Evolutionary conservation across 257 asterid species (phyloP).

Genomic region (Thymus quinquecostatus): DNA sequence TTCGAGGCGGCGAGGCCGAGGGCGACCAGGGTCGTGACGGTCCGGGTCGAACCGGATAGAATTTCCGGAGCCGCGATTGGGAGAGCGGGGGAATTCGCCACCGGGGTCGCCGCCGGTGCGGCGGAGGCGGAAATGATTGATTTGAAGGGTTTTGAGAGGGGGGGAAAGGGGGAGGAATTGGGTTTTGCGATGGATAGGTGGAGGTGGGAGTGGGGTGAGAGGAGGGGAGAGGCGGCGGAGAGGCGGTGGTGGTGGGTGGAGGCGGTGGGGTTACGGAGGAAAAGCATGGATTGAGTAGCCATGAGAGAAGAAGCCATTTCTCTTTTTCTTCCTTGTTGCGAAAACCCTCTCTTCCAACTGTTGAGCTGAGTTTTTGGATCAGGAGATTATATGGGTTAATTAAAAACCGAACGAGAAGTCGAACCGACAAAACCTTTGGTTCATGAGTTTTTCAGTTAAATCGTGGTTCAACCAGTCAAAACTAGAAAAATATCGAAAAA

Average conservation of each 20-base stretch:
- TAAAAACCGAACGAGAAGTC: too few species aligned
- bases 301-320: slow-evolving; percentile 49
- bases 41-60: slow-evolving; percentile 77
- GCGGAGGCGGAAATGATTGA: slow-evolving; percentile 43
- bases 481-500: too few species aligned
- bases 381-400: neutral
- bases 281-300: slow-evolving; percentile 56
- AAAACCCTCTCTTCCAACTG: slow-evolving; percentile 14
- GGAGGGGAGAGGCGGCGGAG: slow-evolving; percentile 16
- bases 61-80: slow-evolving; percentile 29
- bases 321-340: neutral
- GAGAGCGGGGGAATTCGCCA: neutral
- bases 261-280: slow-evolving; percentile 19
- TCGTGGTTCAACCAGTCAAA: too few species aligned
- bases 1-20: slow-evolving; percentile 55
- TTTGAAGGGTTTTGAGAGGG: slow-evolving; percentile 31
- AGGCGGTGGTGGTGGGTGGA: slow-evolving; percentile 23
- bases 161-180: slow-evolving; percentile 19
- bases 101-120: slow-evolving; percentile 11
- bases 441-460: too few species aligned
- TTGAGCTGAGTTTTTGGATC: neutral
- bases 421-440: too few species aligned
- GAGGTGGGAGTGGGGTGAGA: slow-evolving; percentile 18
- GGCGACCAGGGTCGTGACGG: slow-evolving; percentile 64
- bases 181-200: slow-evolving; percentile 30